These are phyloP conservation scores for Cerrena zonata DNA, from an alignment of 1,284 basidiomycete genomes.

Conservation along the genomic window DNA sequence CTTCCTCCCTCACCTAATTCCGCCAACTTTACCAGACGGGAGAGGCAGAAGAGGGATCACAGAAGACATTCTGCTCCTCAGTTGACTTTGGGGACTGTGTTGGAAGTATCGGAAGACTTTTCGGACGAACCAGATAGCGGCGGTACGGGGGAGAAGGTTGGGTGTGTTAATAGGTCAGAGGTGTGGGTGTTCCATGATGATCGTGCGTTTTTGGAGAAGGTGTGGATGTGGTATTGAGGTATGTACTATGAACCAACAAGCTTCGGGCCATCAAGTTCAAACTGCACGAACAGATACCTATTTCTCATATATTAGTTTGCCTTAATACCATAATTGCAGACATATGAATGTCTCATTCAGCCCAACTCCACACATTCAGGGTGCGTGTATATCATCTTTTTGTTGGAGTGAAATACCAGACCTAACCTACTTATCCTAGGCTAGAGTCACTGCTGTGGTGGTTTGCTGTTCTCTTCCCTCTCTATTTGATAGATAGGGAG, in stretches of 20 bases:
- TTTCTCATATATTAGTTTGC: too few species aligned
- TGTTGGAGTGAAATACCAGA: too few species aligned
- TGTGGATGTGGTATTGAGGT: constrained; percentile 7
- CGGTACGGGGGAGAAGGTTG: neutral
- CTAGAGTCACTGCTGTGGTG: too few species aligned
- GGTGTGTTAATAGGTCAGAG: neutral
- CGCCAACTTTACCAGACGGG: neutral
- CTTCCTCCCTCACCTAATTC: neutral
- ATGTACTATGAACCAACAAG: too few species aligned
- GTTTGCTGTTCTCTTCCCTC: too few species aligned
- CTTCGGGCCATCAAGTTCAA: too few species aligned
- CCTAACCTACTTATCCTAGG: too few species aligned
- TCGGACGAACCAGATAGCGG: neutral
- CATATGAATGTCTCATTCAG: too few species aligned
- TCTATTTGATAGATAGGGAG: neutral
- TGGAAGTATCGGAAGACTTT: neutral
- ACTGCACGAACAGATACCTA: too few species aligned
- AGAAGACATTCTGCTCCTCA: neutral
- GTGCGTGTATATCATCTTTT: too few species aligned
- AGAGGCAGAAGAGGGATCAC: neutral
- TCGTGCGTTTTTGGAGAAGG: constrained; percentile 1
- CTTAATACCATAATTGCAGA: too few species aligned
- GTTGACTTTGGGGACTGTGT: neutral
- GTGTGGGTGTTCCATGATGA: constrained; percentile 4
- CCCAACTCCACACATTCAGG: too few species aligned